Evolutionary conservation across 306 rosid species (phyloP).

Genomic region (Pyrus betulifolia): DNA sequence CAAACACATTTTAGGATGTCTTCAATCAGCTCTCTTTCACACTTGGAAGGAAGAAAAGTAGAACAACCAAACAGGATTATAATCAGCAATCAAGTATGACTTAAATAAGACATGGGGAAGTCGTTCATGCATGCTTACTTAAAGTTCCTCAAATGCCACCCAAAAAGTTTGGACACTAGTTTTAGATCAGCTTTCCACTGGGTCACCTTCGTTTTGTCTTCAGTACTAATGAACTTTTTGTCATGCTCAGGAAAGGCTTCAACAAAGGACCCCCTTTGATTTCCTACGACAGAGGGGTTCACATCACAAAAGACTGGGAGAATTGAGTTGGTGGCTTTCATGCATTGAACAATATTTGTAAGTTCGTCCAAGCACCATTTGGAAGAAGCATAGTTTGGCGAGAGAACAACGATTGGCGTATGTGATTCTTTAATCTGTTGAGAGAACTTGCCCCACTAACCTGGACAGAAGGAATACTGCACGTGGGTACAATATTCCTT

Average conservation of each 20-base stretch:
- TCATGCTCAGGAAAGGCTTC: background rate
- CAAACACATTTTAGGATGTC: background rate
- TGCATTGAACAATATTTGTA: background rate
- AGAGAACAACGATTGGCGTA: background rate
- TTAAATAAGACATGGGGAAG: background rate
- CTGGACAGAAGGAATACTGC: no score
- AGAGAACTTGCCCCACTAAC: no score
- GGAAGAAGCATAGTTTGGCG: background rate
- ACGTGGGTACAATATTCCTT: no score
- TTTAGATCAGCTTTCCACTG: background rate
- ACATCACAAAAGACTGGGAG: background rate
- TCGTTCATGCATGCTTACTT: background rate
- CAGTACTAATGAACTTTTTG: background rate
- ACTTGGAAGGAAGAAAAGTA: background rate
- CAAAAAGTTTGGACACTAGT: background rate
- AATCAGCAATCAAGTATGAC: background rate
- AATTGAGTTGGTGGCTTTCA: background rate
- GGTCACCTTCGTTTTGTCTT: background rate
- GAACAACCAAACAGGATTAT: background rate
- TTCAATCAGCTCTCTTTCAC: background rate
- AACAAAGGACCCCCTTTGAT: background rate
- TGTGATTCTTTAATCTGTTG: background rate
- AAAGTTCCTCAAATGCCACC: background rate
- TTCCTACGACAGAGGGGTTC: background rate
- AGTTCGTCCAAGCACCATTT: background rate